phyloP scores from a whole-genome alignment of 2,329 filamentous ascomycete species.

The Monosporascus cannonballus region DNA sequence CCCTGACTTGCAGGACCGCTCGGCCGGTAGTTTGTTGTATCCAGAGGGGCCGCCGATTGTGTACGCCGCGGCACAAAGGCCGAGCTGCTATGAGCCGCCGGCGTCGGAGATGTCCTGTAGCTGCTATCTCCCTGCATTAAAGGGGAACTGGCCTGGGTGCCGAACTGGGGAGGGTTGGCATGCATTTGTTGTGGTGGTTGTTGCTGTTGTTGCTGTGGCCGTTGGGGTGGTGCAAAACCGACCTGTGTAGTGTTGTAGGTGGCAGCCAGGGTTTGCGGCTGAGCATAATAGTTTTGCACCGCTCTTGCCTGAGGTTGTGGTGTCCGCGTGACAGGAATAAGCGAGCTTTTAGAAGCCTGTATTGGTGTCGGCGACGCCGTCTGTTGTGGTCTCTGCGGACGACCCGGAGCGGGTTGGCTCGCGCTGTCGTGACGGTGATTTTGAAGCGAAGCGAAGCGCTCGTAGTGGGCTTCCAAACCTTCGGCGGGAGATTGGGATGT shows the following conservation, averaged over 20 bases:
- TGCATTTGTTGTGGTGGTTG: slow-evolving; percentile 11
- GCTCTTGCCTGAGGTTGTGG: slow-evolving; percentile 22
- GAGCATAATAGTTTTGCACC: slow-evolving; percentile 23
- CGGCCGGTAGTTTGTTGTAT: slow-evolving; percentile 22
- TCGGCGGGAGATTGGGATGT: slow-evolving; percentile 17
- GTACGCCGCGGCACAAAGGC: slow-evolving; percentile 23
- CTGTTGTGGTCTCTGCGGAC: slow-evolving; percentile 21
- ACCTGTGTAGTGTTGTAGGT: slow-evolving; percentile 23
- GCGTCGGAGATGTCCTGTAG: slow-evolving; percentile 25
- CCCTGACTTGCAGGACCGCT: slow-evolving; percentile 15
- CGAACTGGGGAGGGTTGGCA: slow-evolving; percentile 25
- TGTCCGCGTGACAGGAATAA: slow-evolving; percentile 19
- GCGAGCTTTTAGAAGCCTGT: slow-evolving; percentile 22
- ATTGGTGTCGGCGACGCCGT: slow-evolving; percentile 22
- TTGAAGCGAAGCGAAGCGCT: slow-evolving; percentile 23
- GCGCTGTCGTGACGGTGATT: slow-evolving; percentile 15
- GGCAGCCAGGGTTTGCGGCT: slow-evolving; percentile 19
- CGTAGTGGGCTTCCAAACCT: slow-evolving; percentile 24
- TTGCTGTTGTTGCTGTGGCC: slow-evolving; percentile 24
- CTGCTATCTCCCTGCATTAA: slow-evolving; percentile 25
- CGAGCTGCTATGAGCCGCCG: slow-evolving; percentile 21
- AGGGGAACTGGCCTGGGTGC: slow-evolving; percentile 25
- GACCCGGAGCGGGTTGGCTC: slow-evolving; percentile 15
- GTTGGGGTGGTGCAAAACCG: slow-evolving; percentile 21
- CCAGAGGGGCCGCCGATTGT: slow-evolving; percentile 24